Conservation (phyloP, 2,329 filamentous ascomycete species). For the Diplocarpon mali region DNA sequence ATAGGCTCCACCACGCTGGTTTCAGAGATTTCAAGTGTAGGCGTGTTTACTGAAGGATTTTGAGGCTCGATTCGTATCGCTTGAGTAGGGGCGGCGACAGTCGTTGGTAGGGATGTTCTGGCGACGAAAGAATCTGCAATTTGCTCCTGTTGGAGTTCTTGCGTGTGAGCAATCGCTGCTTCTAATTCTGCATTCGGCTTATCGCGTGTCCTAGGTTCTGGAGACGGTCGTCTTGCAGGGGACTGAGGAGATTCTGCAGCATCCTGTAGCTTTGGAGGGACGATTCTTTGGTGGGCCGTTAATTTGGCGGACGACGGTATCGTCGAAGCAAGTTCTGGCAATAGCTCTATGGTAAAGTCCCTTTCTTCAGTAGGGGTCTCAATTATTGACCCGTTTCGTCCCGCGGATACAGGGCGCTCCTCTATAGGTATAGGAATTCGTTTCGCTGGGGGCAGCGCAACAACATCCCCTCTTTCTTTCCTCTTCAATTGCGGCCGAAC, state of each 20-base stretch:
- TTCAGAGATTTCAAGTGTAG: background rate
- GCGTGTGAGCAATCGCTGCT: background rate
- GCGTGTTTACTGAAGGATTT: background rate
- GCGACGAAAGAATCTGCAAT: too few species aligned
- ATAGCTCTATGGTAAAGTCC: too few species aligned
- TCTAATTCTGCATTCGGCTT: background rate
- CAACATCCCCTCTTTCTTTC: slow-evolving; percentile 10
- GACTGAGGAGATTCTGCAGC: background rate
- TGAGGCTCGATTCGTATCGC: background rate
- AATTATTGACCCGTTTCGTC: background rate
- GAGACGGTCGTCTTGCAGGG: background rate
- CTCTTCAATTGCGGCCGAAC: slow-evolving; percentile 9
- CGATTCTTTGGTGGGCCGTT: background rate
- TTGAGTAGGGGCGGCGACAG: background rate
- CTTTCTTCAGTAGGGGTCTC: background rate
- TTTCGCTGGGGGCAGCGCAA: slow-evolving; percentile 9
- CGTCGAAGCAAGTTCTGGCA: too few species aligned
- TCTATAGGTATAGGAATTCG: slow-evolving; percentile 3
- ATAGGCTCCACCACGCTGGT: background rate
- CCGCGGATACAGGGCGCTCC: background rate
- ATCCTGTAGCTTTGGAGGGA: background rate
- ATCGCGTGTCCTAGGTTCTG: background rate
- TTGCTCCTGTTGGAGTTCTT: background rate
- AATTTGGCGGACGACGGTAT: too few species aligned
- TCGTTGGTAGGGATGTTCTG: background rate